A percentile compares a stretch with the other conserved stretches of the same genome.
phyloP scores from a whole-genome alignment of 2,329 filamentous ascomycete genomes.

The Ophiostoma australiae region DNA sequence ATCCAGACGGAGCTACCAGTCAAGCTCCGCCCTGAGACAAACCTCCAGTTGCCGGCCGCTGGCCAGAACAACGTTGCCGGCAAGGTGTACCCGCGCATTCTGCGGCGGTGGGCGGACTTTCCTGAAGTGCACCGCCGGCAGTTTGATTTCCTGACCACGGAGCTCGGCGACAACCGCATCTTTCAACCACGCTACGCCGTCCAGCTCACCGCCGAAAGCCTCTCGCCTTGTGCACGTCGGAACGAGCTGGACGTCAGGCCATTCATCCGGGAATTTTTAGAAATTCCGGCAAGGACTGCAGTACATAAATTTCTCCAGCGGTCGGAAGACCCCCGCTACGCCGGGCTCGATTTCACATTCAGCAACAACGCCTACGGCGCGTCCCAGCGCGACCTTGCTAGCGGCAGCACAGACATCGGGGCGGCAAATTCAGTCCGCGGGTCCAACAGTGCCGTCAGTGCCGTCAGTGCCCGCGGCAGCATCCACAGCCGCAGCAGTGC shows the following conservation, averaged over 20 bases:
- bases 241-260: not conserved
- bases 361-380: not conserved
- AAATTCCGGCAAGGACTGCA: not conserved
- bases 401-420: too few relatives aligned
- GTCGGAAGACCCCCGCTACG: not conserved
- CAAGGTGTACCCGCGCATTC: not conserved
- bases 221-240: not conserved
- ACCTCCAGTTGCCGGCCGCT: not conserved
- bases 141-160: not conserved
- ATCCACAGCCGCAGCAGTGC: too few relatives aligned
- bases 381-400: not conserved
- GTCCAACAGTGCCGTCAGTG: too few relatives aligned
- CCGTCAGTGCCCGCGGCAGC: too few relatives aligned
- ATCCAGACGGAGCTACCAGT: not conserved
- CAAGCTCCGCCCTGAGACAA: not conserved
- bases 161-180: not conserved
- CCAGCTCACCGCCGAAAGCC: not conserved
- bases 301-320: not conserved
- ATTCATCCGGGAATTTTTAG: not conserved
- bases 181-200: not conserved
- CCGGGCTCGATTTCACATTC: not conserved
- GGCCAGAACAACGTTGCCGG: not conserved
- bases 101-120: not conserved
- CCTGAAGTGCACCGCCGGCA: not conserved
- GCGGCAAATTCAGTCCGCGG: too few relatives aligned